phyloP scores from a whole-genome alignment of 2,329 filamentous ascomycete species.

The Colletotrichum somersetense region DNA sequence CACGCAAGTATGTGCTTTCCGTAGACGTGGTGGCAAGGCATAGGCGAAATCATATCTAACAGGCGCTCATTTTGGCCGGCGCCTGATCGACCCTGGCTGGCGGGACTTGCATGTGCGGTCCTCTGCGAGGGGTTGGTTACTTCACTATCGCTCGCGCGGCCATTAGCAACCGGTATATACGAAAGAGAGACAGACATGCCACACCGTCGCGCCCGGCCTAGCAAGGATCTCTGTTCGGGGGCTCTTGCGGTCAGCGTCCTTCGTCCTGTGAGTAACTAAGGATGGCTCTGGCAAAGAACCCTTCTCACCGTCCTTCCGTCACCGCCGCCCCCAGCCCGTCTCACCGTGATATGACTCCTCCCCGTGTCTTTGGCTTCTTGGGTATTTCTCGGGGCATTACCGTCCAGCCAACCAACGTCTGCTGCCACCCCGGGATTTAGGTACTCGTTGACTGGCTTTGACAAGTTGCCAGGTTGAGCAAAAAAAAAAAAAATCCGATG shows the following conservation, averaged over 20 bases:
- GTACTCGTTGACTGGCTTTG: neutral
- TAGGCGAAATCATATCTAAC: conserved; percentile 15
- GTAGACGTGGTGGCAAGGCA: conserved; percentile 20
- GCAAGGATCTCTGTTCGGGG: neutral
- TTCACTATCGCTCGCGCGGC: neutral
- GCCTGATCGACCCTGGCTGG: neutral
- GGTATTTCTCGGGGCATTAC: no score
- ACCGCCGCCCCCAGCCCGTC: neutral
- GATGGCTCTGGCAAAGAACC: neutral
- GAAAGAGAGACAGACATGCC: neutral
- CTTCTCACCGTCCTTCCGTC: neutral
- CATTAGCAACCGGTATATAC: neutral
- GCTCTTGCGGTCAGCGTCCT: neutral
- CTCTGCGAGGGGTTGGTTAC: neutral
- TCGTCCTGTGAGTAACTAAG: neutral
- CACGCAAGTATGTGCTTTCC: neutral
- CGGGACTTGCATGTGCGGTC: neutral
- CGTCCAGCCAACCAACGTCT: neutral
- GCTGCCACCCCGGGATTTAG: neutral
- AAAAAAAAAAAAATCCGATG: conserved; percentile 3
- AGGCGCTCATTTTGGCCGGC: neutral
- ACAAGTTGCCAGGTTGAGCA: conserved; percentile 8
- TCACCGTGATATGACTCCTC: neutral
- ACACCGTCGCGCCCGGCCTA: neutral
- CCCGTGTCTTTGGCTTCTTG: neutral